phyloP scores from a whole-genome alignment of 805 yeast genomes.

The Wickerhamomyces alni region DNA sequence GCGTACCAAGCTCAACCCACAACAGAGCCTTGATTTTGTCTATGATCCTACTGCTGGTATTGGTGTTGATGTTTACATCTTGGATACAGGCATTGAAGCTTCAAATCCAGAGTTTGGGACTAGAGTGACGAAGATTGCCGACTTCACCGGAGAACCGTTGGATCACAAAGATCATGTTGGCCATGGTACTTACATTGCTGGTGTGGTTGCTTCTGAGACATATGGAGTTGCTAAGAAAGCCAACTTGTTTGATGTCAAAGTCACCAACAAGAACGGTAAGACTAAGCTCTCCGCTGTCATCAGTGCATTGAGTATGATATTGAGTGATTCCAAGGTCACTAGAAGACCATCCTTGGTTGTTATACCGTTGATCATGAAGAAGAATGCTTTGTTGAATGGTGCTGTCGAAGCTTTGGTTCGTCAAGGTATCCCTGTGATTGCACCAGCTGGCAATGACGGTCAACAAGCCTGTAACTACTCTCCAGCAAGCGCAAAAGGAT shows the following conservation, averaged over 20 bases:
- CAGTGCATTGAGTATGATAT: constrained; percentile 26
- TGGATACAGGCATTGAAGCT: constrained; percentile 33
- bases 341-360: constrained; percentile 33
- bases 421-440: constrained; percentile 39
- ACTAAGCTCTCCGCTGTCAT: constrained; percentile 30
- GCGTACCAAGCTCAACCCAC: constrained; percentile 17
- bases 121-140: constrained; percentile 36
- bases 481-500: constrained; percentile 45
- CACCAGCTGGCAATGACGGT: constrained; percentile 46
- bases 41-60: constrained; percentile 37
- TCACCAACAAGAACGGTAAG: constrained; percentile 32
- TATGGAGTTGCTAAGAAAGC: constrained; percentile 48
- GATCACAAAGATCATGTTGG: constrained; percentile 32
- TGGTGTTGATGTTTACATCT: constrained; percentile 31
- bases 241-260: constrained; percentile 37
- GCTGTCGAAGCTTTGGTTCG: constrained; percentile 36
- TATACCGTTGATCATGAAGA: constrained; percentile 32
- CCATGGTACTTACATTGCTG: constrained; percentile 56
- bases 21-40: constrained; percentile 30
- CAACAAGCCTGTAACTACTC: constrained; percentile 38
- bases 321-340: constrained; percentile 23
- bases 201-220: constrained; percentile 42
- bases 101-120: constrained; percentile 39
- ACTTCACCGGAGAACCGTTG: constrained; percentile 34
- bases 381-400: constrained; percentile 35